phyloP scores from a whole-genome alignment of 2,329 filamentous ascomycete genomes.

The Bisporella sp. region DNA sequence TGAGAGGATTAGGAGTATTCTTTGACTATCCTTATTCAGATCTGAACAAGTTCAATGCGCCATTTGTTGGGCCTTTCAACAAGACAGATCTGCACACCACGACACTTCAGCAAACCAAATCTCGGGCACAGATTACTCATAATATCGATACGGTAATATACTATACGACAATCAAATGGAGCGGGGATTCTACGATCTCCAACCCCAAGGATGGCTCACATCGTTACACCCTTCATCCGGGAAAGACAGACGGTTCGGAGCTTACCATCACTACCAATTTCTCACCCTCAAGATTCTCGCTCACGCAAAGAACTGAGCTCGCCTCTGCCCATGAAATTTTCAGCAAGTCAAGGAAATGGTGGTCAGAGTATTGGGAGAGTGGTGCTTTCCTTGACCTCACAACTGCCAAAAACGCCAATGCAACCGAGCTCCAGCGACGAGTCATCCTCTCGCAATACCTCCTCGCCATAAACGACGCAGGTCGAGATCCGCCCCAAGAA shows the following conservation, averaged over 20 bases:
- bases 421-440: slow-evolving; percentile 36
- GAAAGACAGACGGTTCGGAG: neutral
- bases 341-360: slow-evolving; percentile 11
- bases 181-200: slow-evolving; percentile 9
- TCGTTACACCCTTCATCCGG: slow-evolving; percentile 15
- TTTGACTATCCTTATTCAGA: slow-evolving; percentile 37
- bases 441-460: slow-evolving; percentile 38
- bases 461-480: slow-evolving; percentile 36
- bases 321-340: neutral
- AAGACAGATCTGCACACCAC: slow-evolving; percentile 34
- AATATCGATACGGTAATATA: slow-evolving; percentile 33
- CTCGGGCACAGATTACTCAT: slow-evolving; percentile 30
- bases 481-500: slow-evolving; percentile 34
- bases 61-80: slow-evolving; percentile 34
- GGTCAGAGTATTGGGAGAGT: slow-evolving; percentile 26
- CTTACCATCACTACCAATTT: slow-evolving; percentile 15
- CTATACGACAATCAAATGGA: slow-evolving; percentile 23
- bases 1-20: slow-evolving; percentile 30
- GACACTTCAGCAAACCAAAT: slow-evolving; percentile 7
- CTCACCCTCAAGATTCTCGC: slow-evolving; percentile 1
- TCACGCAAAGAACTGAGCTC: neutral
- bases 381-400: slow-evolving; percentile 38
- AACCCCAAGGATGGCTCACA: slow-evolving; percentile 12
- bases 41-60: slow-evolving; percentile 37
- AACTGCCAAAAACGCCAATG: slow-evolving; percentile 27